Base-by-base conservation (phyloP, 2,329 filamentous ascomycete species). In the Periglandula ipomoeae region DNA sequence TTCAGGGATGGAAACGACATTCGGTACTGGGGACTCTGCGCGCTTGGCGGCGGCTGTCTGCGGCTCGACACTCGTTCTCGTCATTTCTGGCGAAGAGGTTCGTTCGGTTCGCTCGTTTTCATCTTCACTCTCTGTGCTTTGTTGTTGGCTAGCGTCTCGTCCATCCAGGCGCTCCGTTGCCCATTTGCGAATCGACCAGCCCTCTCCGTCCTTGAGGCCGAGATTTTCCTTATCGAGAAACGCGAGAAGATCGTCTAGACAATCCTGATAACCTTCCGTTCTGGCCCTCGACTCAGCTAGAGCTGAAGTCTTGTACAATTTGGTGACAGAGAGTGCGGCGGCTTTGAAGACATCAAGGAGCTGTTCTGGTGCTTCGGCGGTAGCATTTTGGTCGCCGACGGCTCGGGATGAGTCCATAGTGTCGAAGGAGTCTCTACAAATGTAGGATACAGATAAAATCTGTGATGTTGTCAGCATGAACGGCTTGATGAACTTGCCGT, bases 301-400 rank as follows among this genome's bases (percentile, higher is more conserved):
- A 11, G 87, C 85, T 3, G 91, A 91, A 35, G 84, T 90, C 69
- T 95, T 96, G 72, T 97, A 97, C 13, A 98, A 82, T 61, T 94
- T 95, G 43, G 93, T 97, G 48, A 97, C 90, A 5, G 89, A 95
- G 30, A 96, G 76, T 19, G 93, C 93, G 30, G 93, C 93, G 15
- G 86, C 82, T 66, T 89, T 93, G 76, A 98, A 98, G 50, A 88
- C 84, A 58, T 91, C 84, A 50, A 96, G 81, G 43, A 96, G 81
- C 61, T 82, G 76, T 61, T 84, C 81, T 17, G 78, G 75, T 17
- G 72, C 70, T 57, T 69, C 62, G 9, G 50, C 40, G 20, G 56
- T 52, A 17, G 54, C 50, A 41, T 61, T 47, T 11, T 44, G 48
- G 7, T 44, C 32, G 42, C 27, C 46, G 6, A 40, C 27, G 27